Evolutionary conservation across 2,329 filamentous ascomycete genomes (phyloP).

Genomic region (Arthroderma sp.): DNA sequence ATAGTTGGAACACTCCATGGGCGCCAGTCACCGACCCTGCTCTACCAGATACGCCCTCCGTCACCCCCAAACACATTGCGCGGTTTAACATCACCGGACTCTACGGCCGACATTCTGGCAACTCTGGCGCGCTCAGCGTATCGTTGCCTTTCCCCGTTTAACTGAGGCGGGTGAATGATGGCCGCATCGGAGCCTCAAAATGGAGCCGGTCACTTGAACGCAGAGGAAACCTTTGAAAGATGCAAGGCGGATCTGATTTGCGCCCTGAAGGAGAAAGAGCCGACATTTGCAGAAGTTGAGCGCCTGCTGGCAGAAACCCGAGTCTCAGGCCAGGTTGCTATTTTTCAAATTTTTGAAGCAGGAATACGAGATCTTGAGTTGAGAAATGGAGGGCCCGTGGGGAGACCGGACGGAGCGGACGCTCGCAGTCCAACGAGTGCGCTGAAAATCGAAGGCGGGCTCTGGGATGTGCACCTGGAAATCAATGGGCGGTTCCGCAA

Average conservation of each 20-base stretch:
- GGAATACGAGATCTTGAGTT: neutral
- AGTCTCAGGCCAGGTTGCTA: neutral
- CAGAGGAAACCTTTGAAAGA: conserved; percentile 14
- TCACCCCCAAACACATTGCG: neutral
- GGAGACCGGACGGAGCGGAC: neutral
- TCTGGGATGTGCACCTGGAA: conserved; percentile 69
- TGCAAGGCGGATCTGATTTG: conserved; percentile 40
- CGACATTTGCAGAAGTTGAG: conserved; percentile 40
- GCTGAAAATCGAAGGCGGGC: conserved; percentile 50
- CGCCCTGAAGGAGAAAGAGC: conserved; percentile 39
- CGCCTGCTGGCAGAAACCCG: conserved; percentile 31
- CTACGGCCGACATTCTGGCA: neutral
- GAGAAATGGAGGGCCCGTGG: neutral
- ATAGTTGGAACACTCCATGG: neutral
- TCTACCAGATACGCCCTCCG: neutral
- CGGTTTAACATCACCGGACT: neutral
- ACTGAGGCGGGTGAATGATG: neutral
- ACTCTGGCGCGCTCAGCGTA: neutral
- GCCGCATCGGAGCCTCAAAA: conserved; percentile 1
- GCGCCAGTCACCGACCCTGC: neutral
- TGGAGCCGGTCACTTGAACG: conserved; percentile 19
- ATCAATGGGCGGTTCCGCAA: conserved; percentile 71
- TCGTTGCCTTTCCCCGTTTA: neutral
- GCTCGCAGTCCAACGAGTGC: conserved; percentile 38
- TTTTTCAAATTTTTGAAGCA: neutral